These are phyloP conservation scores for Mycena sanguinolenta DNA, from an alignment of 768 basidiomycete genomes.

Conservation along the genomic window DNA sequence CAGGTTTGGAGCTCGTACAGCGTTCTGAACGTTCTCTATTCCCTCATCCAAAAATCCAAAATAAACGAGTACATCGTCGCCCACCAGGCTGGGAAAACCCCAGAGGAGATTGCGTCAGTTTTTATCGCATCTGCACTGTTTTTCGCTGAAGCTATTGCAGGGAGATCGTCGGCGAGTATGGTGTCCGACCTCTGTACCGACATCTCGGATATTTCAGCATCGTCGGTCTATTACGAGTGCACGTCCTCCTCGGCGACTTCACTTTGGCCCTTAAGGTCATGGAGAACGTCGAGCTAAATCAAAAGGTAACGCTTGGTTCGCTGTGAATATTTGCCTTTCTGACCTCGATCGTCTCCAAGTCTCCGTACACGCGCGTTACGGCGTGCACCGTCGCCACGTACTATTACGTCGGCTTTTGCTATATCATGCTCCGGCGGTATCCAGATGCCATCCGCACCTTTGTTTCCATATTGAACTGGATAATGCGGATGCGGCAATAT, in stretches of 20 bases:
- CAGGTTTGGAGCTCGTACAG: conserved; percentile 98
- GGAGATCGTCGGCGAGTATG: conserved; percentile 92
- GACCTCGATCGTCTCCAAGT: conserved; percentile 53
- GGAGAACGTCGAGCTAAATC: conserved; percentile 93
- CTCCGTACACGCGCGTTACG: conserved; percentile 93
- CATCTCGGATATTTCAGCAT: conserved; percentile 98
- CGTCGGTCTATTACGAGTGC: conserved; percentile 94
- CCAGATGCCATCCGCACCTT: conserved; percentile 96
- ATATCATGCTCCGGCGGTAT: conserved; percentile 94
- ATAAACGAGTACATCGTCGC: conserved; percentile 95
- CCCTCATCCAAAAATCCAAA: conserved; percentile 96
- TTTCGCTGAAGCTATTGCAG: conserved; percentile 53
- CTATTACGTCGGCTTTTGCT: conserved; percentile 97
- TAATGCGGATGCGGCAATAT: conserved; percentile 95
- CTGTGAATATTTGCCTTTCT: conserved; percentile 12
- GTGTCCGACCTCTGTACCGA: conserved; percentile 89
- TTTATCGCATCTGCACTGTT: background rate
- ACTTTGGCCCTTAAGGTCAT: conserved; percentile 95
- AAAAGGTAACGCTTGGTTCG: conserved; percentile 67
- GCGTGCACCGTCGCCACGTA: conserved; percentile 97
- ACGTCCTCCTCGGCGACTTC: conserved; percentile 95
- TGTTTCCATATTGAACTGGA: conserved; percentile 93
- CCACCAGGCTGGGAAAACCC: conserved; percentile 80
- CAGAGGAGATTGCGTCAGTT: conserved; percentile 87
- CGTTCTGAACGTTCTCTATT: conserved; percentile 98